These are phyloP conservation scores for Yamadazyma dushanensis DNA, from an alignment of 1,139 yeast genomes.

Conservation along the genomic window DNA sequence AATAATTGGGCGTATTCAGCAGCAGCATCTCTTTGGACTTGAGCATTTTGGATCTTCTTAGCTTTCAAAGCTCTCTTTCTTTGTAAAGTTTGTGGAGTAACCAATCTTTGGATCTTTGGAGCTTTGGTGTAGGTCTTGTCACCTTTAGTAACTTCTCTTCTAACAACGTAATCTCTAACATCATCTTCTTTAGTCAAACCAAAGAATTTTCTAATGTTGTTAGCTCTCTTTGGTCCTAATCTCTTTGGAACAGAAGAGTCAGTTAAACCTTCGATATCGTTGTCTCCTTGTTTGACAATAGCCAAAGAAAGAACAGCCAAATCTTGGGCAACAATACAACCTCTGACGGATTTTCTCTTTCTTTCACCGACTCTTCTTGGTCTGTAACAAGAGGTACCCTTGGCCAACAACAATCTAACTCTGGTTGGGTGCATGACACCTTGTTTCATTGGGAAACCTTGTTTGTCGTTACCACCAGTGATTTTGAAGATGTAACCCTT, in stretches of 20 bases:
- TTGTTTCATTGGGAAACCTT: conserved; percentile 99
- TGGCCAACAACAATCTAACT: conserved; percentile 91
- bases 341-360: conserved; percentile 99
- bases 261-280: conserved; percentile 94
- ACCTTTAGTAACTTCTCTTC: conserved; percentile 98
- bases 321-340: conserved; percentile 98
- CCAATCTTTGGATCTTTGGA: conserved; percentile 99
- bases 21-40: conserved; percentile 99
- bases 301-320: conserved; percentile 92
- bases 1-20: conserved; percentile 99
- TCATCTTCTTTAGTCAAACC: conserved; percentile 98
- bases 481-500: conserved; percentile 98
- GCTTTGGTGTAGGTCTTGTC: conserved; percentile 99
- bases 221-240: conserved; percentile 99
- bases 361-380: conserved; percentile 99
- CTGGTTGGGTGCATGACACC: conserved; percentile 99
- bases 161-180: conserved; percentile 91
- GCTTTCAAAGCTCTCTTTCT: conserved; percentile 98
- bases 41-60: conserved; percentile 94
- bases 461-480: conserved; percentile 99
- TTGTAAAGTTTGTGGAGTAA: conserved; percentile 98
- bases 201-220: conserved; percentile 98
- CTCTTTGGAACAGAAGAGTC: conserved; percentile 95
- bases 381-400: conserved; percentile 99
- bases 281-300: conserved; percentile 96